Evolutionary conservation across 1,284 basidiomycete genomes (phyloP).

Genomic region (Lignosus rhinocerotis): DNA sequence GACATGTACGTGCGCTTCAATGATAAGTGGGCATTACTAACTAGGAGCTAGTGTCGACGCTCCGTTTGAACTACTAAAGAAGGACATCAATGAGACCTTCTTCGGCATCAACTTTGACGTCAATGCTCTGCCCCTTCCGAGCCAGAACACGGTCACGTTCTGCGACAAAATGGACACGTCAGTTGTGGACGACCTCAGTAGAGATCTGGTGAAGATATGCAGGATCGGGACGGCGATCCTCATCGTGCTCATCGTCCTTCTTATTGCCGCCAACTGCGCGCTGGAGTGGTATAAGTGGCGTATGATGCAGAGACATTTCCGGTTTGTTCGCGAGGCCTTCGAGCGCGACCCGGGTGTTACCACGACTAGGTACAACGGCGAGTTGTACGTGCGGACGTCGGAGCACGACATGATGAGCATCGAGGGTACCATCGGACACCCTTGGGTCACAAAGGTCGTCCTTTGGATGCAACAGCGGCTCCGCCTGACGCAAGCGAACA

Average conservation of each 20-base stretch:
- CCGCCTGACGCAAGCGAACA: constrained; percentile 56
- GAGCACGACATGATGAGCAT: constrained; percentile 79
- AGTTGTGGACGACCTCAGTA: constrained; percentile 80
- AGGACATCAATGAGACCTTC: constrained; percentile 87
- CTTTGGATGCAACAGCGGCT: constrained; percentile 53
- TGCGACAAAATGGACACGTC: constrained; percentile 79
- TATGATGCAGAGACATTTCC: constrained; percentile 62
- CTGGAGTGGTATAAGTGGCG: constrained; percentile 84
- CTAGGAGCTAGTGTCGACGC: constrained; percentile 62
- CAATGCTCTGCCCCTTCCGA: constrained; percentile 73
- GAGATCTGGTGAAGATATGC: constrained; percentile 72
- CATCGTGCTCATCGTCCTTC: constrained; percentile 58
- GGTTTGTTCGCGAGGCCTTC: constrained; percentile 75
- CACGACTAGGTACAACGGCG: constrained; percentile 29
- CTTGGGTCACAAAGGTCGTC: constrained; percentile 65
- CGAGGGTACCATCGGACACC: constrained; percentile 65
- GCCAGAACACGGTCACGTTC: constrained; percentile 63
- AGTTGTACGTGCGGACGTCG: constrained; percentile 48
- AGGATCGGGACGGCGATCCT: constrained; percentile 78
- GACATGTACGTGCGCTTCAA: constrained; percentile 54
- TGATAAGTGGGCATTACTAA: constrained; percentile 15
- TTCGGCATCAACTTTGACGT: constrained; percentile 68
- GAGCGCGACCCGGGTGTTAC: constrained; percentile 59
- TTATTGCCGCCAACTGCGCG: constrained; percentile 64
- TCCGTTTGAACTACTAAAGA: constrained; percentile 84